These are phyloP conservation scores for Vanrija sp. DNA, from an alignment of 1,284 basidiomycete genomes.

Conservation along the genomic window DNA sequence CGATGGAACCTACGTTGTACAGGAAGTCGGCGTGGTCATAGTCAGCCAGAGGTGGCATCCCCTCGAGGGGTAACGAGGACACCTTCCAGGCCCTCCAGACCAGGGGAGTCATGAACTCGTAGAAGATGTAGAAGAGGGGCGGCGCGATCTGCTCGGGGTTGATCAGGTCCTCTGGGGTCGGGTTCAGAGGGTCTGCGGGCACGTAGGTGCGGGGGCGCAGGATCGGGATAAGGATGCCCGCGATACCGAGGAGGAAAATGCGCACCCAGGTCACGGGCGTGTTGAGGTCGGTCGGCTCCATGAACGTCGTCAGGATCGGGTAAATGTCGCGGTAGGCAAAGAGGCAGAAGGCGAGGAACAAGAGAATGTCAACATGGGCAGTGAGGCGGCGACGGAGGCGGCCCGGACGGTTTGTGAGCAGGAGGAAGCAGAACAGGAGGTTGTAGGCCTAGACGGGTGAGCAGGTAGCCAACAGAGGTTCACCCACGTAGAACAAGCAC, in stretches of 20 bases:
- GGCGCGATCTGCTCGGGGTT: slow-evolving; percentile 67
- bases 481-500: slow-evolving; percentile 44
- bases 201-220: slow-evolving; percentile 53
- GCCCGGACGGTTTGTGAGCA: slow-evolving; percentile 35
- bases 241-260: slow-evolving; percentile 48
- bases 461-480: background rate
- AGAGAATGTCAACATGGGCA: slow-evolving; percentile 45
- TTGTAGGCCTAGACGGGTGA: slow-evolving; percentile 34
- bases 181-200: slow-evolving; percentile 48
- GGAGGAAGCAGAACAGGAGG: slow-evolving; percentile 38
- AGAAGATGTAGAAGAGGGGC: slow-evolving; percentile 57
- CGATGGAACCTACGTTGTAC: slow-evolving; percentile 33
- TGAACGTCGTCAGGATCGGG: slow-evolving; percentile 57
- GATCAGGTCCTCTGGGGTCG: slow-evolving; percentile 45
- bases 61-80: slow-evolving; percentile 42
- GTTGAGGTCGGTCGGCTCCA: slow-evolving; percentile 49
- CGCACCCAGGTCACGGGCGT: slow-evolving; percentile 48
- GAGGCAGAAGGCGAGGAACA: slow-evolving; percentile 50
- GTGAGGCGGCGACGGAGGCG: slow-evolving; percentile 38
- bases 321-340: slow-evolving; percentile 64
- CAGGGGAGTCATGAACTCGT: slow-evolving; percentile 58
- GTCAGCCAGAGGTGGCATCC: slow-evolving; percentile 58
- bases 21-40: slow-evolving; percentile 55
- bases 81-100: slow-evolving; percentile 50
- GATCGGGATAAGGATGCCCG: slow-evolving; percentile 52